These are phyloP conservation scores for Maudiozyma barnettii DNA, from an alignment of 805 yeast genomes.

Conservation along the genomic window DNA sequence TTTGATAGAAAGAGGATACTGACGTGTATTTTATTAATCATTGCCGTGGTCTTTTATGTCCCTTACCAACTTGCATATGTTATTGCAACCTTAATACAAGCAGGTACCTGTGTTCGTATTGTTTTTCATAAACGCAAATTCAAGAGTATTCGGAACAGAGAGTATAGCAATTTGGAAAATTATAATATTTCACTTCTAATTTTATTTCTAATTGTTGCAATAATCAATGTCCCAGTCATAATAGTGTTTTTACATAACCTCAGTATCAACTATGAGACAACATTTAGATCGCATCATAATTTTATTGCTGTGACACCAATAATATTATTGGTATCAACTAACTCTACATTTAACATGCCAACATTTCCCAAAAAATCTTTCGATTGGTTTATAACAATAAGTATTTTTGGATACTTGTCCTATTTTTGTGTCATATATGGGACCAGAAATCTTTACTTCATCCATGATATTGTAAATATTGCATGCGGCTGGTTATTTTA, in stretches of 20 bases:
- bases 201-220: slow-evolving; percentile 68
- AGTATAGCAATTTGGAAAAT: slow-evolving; percentile 36
- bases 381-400: slow-evolving; percentile 28
- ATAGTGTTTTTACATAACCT: slow-evolving; percentile 77
- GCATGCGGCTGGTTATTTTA: slow-evolving; percentile 36
- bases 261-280: slow-evolving; percentile 68
- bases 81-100: slow-evolving; percentile 50
- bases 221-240: slow-evolving; percentile 67
- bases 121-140: slow-evolving; percentile 3
- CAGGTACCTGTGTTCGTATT: slow-evolving; percentile 39
- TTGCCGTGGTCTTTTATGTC: slow-evolving; percentile 48
- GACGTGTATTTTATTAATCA: slow-evolving; percentile 32
- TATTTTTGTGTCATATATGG: slow-evolving; percentile 65
- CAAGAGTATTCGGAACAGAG: neutral
- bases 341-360: slow-evolving; percentile 43
- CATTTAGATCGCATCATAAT: slow-evolving; percentile 82
- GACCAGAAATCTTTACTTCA: slow-evolving; percentile 71
- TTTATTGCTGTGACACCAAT: slow-evolving; percentile 69
- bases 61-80: slow-evolving; percentile 78
- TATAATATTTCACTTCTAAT: slow-evolving; percentile 55
- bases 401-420: slow-evolving; percentile 42
- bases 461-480: slow-evolving; percentile 67
- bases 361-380: slow-evolving; percentile 13
- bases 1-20: slow-evolving; percentile 23
- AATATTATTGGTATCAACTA: slow-evolving; percentile 46